These are phyloP conservation scores for Ceratocystis variospora DNA, from an alignment of 2,329 filamentous ascomycete species.

Conservation along the genomic window DNA sequence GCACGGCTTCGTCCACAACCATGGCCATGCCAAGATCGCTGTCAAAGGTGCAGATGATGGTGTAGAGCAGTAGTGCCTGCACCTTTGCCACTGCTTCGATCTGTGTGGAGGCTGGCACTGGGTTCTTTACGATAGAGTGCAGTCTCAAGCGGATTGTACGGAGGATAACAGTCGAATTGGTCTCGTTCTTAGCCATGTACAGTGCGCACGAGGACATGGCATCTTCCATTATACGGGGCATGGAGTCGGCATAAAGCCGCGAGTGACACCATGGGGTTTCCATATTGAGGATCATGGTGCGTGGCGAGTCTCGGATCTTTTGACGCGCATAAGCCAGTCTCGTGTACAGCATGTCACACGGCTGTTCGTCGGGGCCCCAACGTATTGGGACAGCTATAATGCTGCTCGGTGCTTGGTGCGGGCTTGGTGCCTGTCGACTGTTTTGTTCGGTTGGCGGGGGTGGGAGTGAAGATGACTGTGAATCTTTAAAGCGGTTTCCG, in stretches of 20 bases:
- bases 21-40: conserved; percentile 28
- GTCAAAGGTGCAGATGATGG: conserved; percentile 34
- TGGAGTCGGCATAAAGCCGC: conserved; percentile 35
- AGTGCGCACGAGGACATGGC: conserved; percentile 40
- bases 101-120: conserved; percentile 21
- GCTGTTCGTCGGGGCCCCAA: conserved; percentile 19
- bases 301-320: conserved; percentile 36
- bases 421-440: neutral
- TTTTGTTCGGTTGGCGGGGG: neutral
- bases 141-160: conserved; percentile 34
- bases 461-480: neutral
- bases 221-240: conserved; percentile 41
- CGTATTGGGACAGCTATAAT: neutral
- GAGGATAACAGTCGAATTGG: conserved; percentile 36
- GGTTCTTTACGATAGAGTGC: conserved; percentile 29
- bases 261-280: conserved; percentile 41
- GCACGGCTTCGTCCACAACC: conserved; percentile 25
- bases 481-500: neutral
- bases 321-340: conserved; percentile 35
- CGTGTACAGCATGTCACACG: conserved; percentile 23
- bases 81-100: conserved; percentile 28
- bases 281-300: conserved; percentile 35
- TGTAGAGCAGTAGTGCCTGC: conserved; percentile 34
- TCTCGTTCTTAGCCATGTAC: conserved; percentile 35
- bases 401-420: neutral